Evolutionary conservation across 768 basidiomycete species (phyloP).

Genomic region (Amanita fuliginea): DNA sequence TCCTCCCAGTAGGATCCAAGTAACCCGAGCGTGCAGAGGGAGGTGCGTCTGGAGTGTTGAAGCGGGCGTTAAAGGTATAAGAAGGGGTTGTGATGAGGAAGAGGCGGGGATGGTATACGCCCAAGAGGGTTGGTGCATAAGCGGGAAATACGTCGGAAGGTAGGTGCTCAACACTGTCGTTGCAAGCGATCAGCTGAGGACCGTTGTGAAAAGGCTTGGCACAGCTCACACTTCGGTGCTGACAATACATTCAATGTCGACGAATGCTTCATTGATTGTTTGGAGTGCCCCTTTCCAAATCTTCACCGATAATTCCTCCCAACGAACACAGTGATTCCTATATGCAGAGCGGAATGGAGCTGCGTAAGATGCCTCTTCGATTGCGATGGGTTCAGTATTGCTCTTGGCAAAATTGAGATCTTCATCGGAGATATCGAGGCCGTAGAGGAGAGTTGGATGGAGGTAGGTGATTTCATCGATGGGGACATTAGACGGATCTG

Average conservation of each 20-base stretch:
- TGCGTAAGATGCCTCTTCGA: conserved; percentile 14
- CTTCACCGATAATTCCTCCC: conserved; percentile 56
- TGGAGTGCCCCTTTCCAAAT: conserved; percentile 74
- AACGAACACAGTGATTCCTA: conserved; percentile 32
- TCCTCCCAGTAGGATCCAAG: conserved; percentile 68
- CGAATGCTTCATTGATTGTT: conserved; percentile 52
- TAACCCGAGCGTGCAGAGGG: conserved; percentile 39
- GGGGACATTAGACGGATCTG: conserved; percentile 9
- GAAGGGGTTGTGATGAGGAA: conserved; percentile 81
- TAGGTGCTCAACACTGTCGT: conserved; percentile 69
- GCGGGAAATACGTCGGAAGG: conserved; percentile 41
- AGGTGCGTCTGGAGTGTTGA: conserved; percentile 42
- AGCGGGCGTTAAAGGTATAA: conserved; percentile 72
- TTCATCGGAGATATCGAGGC: conserved; percentile 50
- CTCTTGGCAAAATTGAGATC: conserved; percentile 47
- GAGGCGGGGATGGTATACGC: conserved; percentile 63
- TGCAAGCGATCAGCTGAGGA: background rate
- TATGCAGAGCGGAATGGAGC: conserved; percentile 15
- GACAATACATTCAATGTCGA: conserved; percentile 60
- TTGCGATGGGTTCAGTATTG: conserved; percentile 30
- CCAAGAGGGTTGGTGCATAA: conserved; percentile 65
- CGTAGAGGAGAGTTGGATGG: conserved; percentile 44
- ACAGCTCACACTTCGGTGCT: conserved; percentile 67
- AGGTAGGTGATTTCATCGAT: conserved; percentile 30
- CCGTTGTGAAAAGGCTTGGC: background rate